Base-by-base conservation (phyloP, 139 green algal species). In the Penium margaritaceum region DNA sequence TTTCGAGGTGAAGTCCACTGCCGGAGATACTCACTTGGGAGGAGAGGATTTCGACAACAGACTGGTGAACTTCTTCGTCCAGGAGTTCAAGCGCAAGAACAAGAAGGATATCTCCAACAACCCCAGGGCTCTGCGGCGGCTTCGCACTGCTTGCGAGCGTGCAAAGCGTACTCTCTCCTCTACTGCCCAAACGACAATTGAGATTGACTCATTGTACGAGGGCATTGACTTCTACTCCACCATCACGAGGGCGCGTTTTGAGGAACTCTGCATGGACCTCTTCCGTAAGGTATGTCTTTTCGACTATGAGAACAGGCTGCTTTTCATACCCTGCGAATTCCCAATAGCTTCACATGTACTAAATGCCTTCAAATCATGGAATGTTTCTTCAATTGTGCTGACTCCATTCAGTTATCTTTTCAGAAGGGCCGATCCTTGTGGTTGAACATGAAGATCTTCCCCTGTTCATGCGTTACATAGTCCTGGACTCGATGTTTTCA, bases 31-130 rank as follows among this genome's bases (percentile, higher is more conserved):
- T 39, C 94, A 98, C 81, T 73, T 98, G 75, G 94, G 94, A 57
- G 94, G 93, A 68, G 92, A 97, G 86, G 94, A 98, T 85, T 98
- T 98, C 77, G 94, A 98, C 84, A 90, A 95, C 78, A 83, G 91
- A 51, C 82, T 97, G 53, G 91, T 97, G 33, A 90, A 90, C 76
- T 86, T 95, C 61, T 74, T 53, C 21, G 61, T 78, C 3, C 84
- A 93, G 75, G 75, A 73, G 38, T 58, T 74, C 67, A 66, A 41
- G n/a, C 29, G 43, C 1, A 86, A 78, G 63, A 84, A 95, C 88
- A 96, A 96, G 86, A 98, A 97, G 87, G 91, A 97, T 81, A 87
- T 98, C 76, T 88, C 73, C 51, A 75, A 76, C 82, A 96, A 95
- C 85, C 77, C 85, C 77, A 82, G 73, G 0, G 70, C 89, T 6